Evolutionary conservation across 2,329 filamentous ascomycete genomes (phyloP).

Genomic region (Alternaria sp.): DNA sequence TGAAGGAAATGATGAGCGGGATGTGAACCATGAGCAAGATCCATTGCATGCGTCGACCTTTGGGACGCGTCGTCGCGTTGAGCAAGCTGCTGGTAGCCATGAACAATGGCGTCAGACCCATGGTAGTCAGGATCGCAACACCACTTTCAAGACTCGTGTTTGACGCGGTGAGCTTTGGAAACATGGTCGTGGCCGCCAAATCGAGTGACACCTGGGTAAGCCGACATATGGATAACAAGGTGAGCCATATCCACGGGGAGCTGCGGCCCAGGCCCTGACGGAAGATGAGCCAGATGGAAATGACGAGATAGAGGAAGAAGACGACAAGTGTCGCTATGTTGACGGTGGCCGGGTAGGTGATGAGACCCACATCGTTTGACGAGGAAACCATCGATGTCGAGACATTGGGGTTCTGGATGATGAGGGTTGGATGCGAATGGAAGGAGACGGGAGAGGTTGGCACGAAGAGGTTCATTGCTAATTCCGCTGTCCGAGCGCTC

Average conservation of each 20-base stretch:
- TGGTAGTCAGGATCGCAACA: slow-evolving; percentile 48
- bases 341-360: slow-evolving; percentile 39
- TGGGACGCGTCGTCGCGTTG: slow-evolving; percentile 44
- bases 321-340: slow-evolving; percentile 46
- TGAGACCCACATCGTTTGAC: slow-evolving; percentile 7
- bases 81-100: slow-evolving; percentile 47
- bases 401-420: slow-evolving; percentile 25
- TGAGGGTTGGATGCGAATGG: slow-evolving; percentile 5
- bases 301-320: slow-evolving; percentile 42
- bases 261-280: slow-evolving; percentile 47
- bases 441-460: slow-evolving; percentile 5
- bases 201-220: slow-evolving; percentile 47
- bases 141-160: slow-evolving; percentile 44
- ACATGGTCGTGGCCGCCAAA: slow-evolving; percentile 45
- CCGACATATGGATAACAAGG: slow-evolving; percentile 42
- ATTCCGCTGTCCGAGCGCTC: slow-evolving; percentile 19
- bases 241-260: slow-evolving; percentile 47
- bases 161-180: slow-evolving; percentile 28
- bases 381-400: slow-evolving; percentile 30
- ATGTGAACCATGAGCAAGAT: slow-evolving; percentile 44
- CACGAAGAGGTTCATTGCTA: slow-evolving; percentile 11
- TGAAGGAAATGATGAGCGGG: slow-evolving; percentile 44
- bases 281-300: slow-evolving; percentile 39
- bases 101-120: slow-evolving; percentile 47
- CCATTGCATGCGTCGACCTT: slow-evolving; percentile 50